Evolutionary conservation across 192 early-diverging fungal species (phyloP), one percentile per base, ranked within the genome.

Genomic region (Tieghemiomyces parasiticus): DNA sequence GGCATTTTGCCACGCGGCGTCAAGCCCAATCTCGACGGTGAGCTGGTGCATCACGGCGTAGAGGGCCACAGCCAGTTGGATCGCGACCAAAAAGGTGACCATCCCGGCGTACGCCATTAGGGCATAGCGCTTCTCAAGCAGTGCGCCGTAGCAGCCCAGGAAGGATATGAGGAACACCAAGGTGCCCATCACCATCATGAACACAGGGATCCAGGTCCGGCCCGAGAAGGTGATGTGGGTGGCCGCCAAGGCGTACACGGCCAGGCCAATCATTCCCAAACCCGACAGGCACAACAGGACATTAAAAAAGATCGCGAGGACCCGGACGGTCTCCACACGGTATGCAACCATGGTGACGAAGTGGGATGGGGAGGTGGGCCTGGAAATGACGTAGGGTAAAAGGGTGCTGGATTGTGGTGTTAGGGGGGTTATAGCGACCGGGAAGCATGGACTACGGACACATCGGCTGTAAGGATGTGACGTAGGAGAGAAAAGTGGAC

Each of bases 91-190:
- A 9, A 69, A 1, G 19, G 38, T 4, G 48, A 65, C 16, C 0
- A 24, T 30, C 6, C 25, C 19, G 26, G 47, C 44, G 46, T 59
- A 65, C 46, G 54, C 54, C 30, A 56, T 10, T 19, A 34, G 8
- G 20, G 29, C 32, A 16, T 35, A 31, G 20, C 54, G 54, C 32
- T 34, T 29, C 24, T 56, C 54, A 14, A 34, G 16, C 31, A 69
- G 45, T 19, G 75, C 64, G 20, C 77, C 73, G 28, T 69, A 55
- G 32, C 67, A 70, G 6, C 79, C 79, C 2, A 81, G 10, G 22
- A 77, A 58, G 2, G 77, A 73, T 22, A 74, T 38, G 16, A 68
- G 10, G 4, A 71, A 59, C 0, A 81, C 73, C 1, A 71, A 33
- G 0, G 54, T 33, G 46, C 79, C 79, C 22, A 72, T 46, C 0